Conservation (phyloP, 768 basidiomycete species). For the Cantharellus cinnabarinus region DNA sequence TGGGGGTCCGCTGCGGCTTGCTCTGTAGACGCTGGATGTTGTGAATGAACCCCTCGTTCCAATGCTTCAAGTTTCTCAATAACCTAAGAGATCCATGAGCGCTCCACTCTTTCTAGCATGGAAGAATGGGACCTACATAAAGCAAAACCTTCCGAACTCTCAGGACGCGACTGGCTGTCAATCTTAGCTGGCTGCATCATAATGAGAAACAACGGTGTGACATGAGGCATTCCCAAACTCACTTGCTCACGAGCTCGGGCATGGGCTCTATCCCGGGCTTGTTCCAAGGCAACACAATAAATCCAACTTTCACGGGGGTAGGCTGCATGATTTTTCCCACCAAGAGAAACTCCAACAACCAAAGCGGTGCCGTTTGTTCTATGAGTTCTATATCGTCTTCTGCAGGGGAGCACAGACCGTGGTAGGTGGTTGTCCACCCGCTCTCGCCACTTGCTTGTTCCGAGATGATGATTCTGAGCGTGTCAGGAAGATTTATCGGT, state of each 20-base stretch:
- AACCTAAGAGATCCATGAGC: not conserved
- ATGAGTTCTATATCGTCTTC: slow-evolving; percentile 33
- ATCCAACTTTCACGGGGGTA: slow-evolving; percentile 57
- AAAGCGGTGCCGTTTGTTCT: slow-evolving; percentile 65
- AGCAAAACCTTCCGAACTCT: slow-evolving; percentile 64
- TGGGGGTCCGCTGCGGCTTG: slow-evolving; percentile 21
- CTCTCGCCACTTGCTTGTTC: slow-evolving; percentile 44
- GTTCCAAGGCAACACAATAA: slow-evolving; percentile 70
- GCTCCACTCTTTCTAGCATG: no score
- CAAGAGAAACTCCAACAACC: slow-evolving; percentile 77
- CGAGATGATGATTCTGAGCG: slow-evolving; percentile 52
- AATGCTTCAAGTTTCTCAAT: slow-evolving; percentile 1
- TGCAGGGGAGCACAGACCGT: slow-evolving; percentile 41
- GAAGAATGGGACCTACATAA: slow-evolving; percentile 36
- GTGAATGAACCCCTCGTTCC: not conserved
- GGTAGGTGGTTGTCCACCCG: slow-evolving; percentile 53
- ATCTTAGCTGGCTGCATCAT: slow-evolving; percentile 49
- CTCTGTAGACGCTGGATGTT: slow-evolving; percentile 45
- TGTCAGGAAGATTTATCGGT: slow-evolving; percentile 32
- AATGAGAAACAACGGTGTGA: not conserved
- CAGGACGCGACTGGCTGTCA: slow-evolving; percentile 74
- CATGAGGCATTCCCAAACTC: slow-evolving; percentile 16
- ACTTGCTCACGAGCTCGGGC: slow-evolving; percentile 76
- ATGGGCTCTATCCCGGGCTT: slow-evolving; percentile 33
- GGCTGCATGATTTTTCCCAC: slow-evolving; percentile 37